Base-by-base conservation (phyloP, 1,284 basidiomycete species). In the Ustilago crameri region DNA sequence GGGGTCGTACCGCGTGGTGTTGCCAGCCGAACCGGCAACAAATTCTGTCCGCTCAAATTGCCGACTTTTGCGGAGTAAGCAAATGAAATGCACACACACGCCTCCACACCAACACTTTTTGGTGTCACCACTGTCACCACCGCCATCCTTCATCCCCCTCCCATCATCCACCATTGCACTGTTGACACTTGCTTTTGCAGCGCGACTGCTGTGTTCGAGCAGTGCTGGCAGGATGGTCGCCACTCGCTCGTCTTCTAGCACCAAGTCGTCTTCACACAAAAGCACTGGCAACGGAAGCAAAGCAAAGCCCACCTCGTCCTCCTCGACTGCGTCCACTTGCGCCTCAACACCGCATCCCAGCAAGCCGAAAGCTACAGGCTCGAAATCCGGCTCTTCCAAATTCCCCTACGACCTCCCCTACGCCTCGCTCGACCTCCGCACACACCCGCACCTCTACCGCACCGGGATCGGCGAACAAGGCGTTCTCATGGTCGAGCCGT, bases 391-490 rank as follows among this genome's bases (percentile, higher is more conserved):
- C 54, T 17, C 14, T 4, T 27, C 51, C 30, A 61, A 61, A 17
- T 74, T 74, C 34, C 62, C 66, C 1, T 74, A 74, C 53, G 23
- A 52, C 46, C 66, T 74, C 24, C 60, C 59, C 20, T 70, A 61
- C 41, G 4, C 41, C 3, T 22, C 15, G 0, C 54, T 74, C 9
- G 37, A 49, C 22, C 56, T 70, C 3, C 71, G 62, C 34, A 56
- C 62, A 10, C 35, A 57, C 14, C 71, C 66, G 2, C 47, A 51
- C 49, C 63, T 74, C 24, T 74, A 74, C 54, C 57, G 72, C 22
- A 65, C 67, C 0, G 72, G 72, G 40, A 38, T 62, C 5, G 72
- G 72, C 37, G 72, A 74, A 27, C 72, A 74, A 40, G 72, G 72
- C 12, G 72, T 74, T 15, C 51, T 74, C 18, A 56, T 56, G 51